Base-by-base conservation (phyloP, 257 asterid species). In the Salvia hispanica region DNA sequence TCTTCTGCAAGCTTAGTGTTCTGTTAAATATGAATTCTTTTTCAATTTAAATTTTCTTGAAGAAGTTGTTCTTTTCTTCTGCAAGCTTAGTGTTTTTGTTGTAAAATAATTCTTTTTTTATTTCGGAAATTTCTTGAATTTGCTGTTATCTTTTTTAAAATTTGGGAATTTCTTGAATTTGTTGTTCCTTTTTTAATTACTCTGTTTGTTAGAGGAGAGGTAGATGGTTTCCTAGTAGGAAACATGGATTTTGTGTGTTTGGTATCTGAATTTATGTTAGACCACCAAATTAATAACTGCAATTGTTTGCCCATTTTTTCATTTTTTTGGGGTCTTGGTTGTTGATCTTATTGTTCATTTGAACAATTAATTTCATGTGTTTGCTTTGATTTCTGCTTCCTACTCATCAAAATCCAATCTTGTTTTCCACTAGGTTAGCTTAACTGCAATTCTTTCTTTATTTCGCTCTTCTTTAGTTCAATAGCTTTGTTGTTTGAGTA, bases 141-240 rank as follows among this genome's bases (percentile, higher is more conserved):
- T 56, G 7, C 4, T 4, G 16, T 13, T n/a, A n/a, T 59, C 5
- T 13, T 11, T 53, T 33, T 55, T 60, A n/a, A n/a, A 34, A 34
- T 37, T 52, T n/a, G 7, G 39, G 3, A 11, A 43, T 78, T 31
- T 46, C 59, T 70, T 62, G 21, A 33, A 11, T 57, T 58, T 56
- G 7, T 6, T 4, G 16, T 13, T 59, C 5, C 18, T 9, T 51
- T 48, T 14, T 18, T 57, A 50, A 52, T 31, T 16, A 13, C 58
- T 37, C 55, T 66, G 70, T 53, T 6, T 71, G 46, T 25, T 66
- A 44, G 67, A 33, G 40, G 43, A 58, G 81, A 70, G 65, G 47
- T 72, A 55, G 58, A 3, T 48, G 48, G 45, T 28, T 53, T 62
- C 59, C 21, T 61, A 56, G 45, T 53, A 73, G 43, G 46, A 10